Evolutionary conservation across 805 yeast genomes (phyloP).

Genomic region (Sugiyamaella chiloensis): DNA sequence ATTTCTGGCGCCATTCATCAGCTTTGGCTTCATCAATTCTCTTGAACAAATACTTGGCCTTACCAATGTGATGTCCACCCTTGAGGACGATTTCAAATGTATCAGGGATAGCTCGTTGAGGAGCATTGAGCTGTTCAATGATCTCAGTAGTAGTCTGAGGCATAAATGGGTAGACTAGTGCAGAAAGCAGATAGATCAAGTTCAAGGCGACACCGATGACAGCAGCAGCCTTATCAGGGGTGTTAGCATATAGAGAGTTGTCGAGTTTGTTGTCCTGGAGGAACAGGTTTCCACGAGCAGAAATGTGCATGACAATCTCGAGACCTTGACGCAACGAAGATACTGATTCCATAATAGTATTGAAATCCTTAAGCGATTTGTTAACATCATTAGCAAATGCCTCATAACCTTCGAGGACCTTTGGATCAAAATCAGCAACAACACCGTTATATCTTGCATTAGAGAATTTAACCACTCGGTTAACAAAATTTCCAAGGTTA

Average conservation of each 20-base stretch:
- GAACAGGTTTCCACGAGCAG: constrained; percentile 91
- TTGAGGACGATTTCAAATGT: constrained; percentile 63
- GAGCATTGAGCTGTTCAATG: constrained; percentile 76
- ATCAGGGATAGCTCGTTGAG: constrained; percentile 73
- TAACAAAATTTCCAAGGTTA: constrained; percentile 94
- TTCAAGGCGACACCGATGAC: constrained; percentile 90
- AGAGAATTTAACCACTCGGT: constrained; percentile 86
- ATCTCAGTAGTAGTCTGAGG: constrained; percentile 77
- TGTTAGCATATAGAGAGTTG: constrained; percentile 71
- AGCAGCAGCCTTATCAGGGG: constrained; percentile 81
- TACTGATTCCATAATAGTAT: constrained; percentile 69
- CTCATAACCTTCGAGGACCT: constrained; percentile 46
- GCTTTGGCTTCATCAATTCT: constrained; percentile 89
- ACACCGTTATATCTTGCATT: constrained; percentile 90
- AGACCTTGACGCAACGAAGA: constrained; percentile 78
- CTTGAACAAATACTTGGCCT: constrained; percentile 86
- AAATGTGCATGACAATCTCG: constrained; percentile 85
- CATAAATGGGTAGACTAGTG: constrained; percentile 83
- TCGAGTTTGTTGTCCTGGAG: constrained; percentile 95
- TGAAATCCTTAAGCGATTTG: constrained; percentile 56
- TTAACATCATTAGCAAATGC: constrained; percentile 51
- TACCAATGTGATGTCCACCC: constrained; percentile 83
- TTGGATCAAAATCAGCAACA: constrained; percentile 59
- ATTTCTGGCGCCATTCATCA: constrained; percentile 79
- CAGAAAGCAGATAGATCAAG: constrained; percentile 78